Conservation (phyloP, 768 basidiomycete genomes). For the Xerocomellus intermedius region DNA sequence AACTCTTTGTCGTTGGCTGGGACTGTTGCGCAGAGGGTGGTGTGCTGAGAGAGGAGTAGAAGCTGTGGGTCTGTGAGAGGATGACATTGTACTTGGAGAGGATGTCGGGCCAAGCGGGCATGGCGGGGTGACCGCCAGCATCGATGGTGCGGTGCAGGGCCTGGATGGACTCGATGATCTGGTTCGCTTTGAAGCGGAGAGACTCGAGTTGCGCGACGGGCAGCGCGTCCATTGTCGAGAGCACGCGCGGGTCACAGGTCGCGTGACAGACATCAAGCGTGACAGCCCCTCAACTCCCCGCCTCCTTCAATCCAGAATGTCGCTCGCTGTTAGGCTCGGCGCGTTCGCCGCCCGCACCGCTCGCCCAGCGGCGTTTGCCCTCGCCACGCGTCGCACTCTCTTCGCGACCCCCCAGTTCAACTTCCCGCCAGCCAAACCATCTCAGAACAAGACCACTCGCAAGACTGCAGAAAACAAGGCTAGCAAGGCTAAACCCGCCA, state of each 20-base stretch:
- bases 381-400: slow-evolving; percentile 27
- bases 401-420: slow-evolving; percentile 20
- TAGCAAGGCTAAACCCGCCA: neutral
- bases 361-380: neutral
- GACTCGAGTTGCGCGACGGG: slow-evolving; percentile 75
- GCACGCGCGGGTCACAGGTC: slow-evolving; percentile 7
- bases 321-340: slow-evolving; percentile 9
- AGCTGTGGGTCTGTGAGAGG: slow-evolving; percentile 77
- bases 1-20: slow-evolving; percentile 21
- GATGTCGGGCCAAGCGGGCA: slow-evolving; percentile 85
- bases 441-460: neutral
- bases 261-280: slow-evolving; percentile 19
- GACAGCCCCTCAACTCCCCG: slow-evolving; percentile 1
- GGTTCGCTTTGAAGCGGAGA: slow-evolving; percentile 70
- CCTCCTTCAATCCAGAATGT: neutral
- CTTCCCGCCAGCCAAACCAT: slow-evolving; percentile 4
- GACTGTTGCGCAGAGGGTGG: slow-evolving; percentile 29
- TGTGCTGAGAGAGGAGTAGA: slow-evolving; percentile 59
- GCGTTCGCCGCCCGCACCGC: neutral
- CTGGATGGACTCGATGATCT: slow-evolving; percentile 77
- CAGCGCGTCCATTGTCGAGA: slow-evolving; percentile 29
- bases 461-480: slow-evolving; percentile 1
- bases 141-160: slow-evolving; percentile 64
- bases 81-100: slow-evolving; percentile 84
- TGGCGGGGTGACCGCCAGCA: slow-evolving; percentile 50